Conservation (phyloP, 805 yeast genomes). For the Kregervanrija pseudodelftensis region DNA sequence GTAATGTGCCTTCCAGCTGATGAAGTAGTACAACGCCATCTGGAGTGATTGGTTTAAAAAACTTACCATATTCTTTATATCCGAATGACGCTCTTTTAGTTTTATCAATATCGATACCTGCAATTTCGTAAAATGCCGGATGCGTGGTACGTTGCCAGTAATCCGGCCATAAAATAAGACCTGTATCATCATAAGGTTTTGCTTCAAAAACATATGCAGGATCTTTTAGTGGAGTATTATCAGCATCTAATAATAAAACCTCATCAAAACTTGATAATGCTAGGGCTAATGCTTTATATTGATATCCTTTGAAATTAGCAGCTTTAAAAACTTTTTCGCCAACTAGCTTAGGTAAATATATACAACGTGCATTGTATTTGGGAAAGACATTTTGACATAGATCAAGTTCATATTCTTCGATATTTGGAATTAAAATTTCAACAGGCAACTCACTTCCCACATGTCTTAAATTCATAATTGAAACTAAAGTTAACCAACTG, state of each 20-base stretch:
- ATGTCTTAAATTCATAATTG: conserved; percentile 55
- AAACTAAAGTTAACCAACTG: conserved; percentile 59
- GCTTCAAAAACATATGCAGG: conserved; percentile 24
- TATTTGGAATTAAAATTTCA: conserved; percentile 71
- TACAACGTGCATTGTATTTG: conserved; percentile 54
- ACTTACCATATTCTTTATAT: conserved; percentile 3
- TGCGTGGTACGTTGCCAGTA: conserved; percentile 61
- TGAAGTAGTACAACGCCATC: conserved; percentile 39
- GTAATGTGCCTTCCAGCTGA: conserved; percentile 53
- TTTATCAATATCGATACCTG: conserved; percentile 15
- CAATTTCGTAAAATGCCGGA: conserved; percentile 43
- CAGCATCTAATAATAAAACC: conserved; percentile 36
- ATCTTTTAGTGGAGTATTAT: conserved; percentile 32
- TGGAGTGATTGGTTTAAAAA: conserved; percentile 43
- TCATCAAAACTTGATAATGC: conserved; percentile 36
- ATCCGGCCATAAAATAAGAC: conserved; percentile 65
- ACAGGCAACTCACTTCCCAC: conserved; percentile 64
- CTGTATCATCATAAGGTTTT: conserved; percentile 42
- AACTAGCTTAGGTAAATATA: conserved; percentile 48
- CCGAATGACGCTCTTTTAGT: conserved; percentile 5
- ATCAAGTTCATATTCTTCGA: conserved; percentile 62
- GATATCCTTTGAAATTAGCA: conserved; percentile 13
- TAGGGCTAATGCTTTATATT: conserved; percentile 24
- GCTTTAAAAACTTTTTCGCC: conserved; percentile 52
- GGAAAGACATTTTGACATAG: conserved; percentile 60